Base-by-base conservation (phyloP, 164 flowering plant genomes). In the Aristolochia contorta region DNA sequence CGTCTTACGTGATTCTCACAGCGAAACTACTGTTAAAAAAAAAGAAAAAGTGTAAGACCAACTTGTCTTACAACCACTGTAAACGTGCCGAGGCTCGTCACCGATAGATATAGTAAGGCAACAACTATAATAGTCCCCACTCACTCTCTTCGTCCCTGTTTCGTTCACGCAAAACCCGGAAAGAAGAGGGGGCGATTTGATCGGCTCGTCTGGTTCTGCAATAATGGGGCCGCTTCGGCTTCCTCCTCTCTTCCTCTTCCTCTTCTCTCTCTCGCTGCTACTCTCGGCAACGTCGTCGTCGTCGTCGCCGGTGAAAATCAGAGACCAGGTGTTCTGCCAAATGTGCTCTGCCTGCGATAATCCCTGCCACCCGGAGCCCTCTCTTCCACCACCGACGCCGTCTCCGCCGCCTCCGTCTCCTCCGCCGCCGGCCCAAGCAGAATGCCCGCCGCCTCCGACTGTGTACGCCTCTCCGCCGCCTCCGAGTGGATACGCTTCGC, bases 301-400 rank as follows among this genome's bases (percentile, higher is more conserved):
- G 63, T 79, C 18, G 52, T 59, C 24, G 72, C 63, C 80, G 61
- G 33, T 16, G 14, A 25, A 23, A 16, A 23, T 43, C 58, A 62
- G 24, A 8, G 65, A 62, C 23, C 50, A 41, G 24, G 73, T 76
- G 54, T 77, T 62, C 6, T 89, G 96, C 74, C 82, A 88, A 77
- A 79, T 82, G 90, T 89, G 96, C 72, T 62, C 81, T 6, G 64
- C 84, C 16, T 86, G 94, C 54, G 85, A 82, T 19, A 83, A 86
- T 64, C 87, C 89, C 13, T 87, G 90, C 54, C 65, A 68, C 32
- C 76, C 67, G 56, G 61, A 25, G 12, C 67, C 47, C 16, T 59
- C 79, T 12, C 71, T 82, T 0, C 76, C 88, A 2, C 76, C 81
- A 14, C 68, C 76, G 2, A 58, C 79, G 0, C 70, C 73, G 9